These are phyloP conservation scores for Dothistroma pini DNA, from an alignment of 2,329 filamentous ascomycete species.

Conservation along the genomic window DNA sequence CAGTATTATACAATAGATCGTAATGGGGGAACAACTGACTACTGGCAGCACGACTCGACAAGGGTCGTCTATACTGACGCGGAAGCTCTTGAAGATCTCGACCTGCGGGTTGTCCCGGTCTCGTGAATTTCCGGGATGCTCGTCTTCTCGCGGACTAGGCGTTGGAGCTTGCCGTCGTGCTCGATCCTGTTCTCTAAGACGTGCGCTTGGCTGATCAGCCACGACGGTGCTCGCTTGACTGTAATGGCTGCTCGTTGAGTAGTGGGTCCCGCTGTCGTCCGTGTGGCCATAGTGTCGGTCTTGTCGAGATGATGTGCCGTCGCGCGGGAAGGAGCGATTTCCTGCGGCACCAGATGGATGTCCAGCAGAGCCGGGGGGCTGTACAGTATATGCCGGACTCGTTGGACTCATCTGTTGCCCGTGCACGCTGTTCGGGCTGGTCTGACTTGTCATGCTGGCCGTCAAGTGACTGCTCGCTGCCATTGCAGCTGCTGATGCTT, in stretches of 20 bases:
- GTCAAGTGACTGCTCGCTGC: slow-evolving; percentile 51
- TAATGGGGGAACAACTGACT: slow-evolving; percentile 20
- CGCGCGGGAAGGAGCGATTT: slow-evolving; percentile 32
- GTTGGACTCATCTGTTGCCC: slow-evolving; percentile 46
- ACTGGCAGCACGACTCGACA: slow-evolving; percentile 96
- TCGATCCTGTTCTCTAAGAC: slow-evolving; percentile 23
- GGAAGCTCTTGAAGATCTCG: slow-evolving; percentile 98
- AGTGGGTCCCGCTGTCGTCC: slow-evolving; percentile 27
- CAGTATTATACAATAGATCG: background rate
- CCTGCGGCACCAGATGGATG: slow-evolving; percentile 27
- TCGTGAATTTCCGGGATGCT: slow-evolving; percentile 22
- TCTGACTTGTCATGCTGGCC: slow-evolving; percentile 44
- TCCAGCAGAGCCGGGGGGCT: slow-evolving; percentile 24
- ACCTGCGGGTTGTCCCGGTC: slow-evolving; percentile 54
- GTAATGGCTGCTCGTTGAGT: slow-evolving; percentile 26
- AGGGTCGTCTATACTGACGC: slow-evolving; percentile 95
- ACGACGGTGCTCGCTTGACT: slow-evolving; percentile 25
- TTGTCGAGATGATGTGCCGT: slow-evolving; percentile 21
- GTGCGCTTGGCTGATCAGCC: slow-evolving; percentile 17
- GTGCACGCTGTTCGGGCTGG: slow-evolving; percentile 38
- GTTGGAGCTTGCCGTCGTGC: slow-evolving; percentile 30
- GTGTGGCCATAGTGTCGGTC: slow-evolving; percentile 16
- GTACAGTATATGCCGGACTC: slow-evolving; percentile 46
- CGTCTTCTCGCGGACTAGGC: slow-evolving; percentile 32
- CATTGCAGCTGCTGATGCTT: slow-evolving; percentile 50